Evolutionary conservation across 257 asterid species (phyloP).

Genomic region (Nicotiana otophora): DNA sequence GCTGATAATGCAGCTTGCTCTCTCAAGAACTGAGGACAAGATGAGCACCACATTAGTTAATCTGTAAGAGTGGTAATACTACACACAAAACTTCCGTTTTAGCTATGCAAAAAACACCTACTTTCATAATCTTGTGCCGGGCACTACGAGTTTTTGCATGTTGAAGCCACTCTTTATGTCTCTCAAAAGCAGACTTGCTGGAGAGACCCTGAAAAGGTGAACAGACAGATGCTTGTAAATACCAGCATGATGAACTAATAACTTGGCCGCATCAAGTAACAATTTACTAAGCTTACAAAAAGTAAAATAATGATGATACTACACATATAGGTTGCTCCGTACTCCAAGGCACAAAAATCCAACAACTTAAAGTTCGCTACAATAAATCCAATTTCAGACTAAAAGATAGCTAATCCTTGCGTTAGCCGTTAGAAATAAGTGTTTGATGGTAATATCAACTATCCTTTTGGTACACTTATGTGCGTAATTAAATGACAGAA

Average conservation of each 20-base stretch:
- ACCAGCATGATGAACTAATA: neutral
- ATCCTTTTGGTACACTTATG: neutral
- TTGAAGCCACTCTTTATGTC: constrained; percentile 90
- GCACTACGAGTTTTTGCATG: constrained; percentile 97
- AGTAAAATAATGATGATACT: neutral
- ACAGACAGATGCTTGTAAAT: neutral
- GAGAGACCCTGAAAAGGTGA: constrained; percentile 63
- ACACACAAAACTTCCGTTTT: neutral
- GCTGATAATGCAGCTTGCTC: constrained; percentile 89
- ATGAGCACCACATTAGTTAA: constrained; percentile 13
- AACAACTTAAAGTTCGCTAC: neutral
- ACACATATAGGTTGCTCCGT: neutral
- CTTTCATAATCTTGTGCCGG: constrained; percentile 92
- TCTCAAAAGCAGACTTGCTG: constrained; percentile 80
- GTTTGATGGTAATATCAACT: neutral
- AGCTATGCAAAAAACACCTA: constrained; percentile 27
- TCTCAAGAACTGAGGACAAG: constrained; percentile 63
- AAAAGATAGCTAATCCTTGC: neutral
- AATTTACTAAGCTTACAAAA: neutral
- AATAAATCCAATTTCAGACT: neutral
- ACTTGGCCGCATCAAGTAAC: neutral
- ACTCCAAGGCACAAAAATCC: neutral
- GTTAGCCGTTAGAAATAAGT: neutral
- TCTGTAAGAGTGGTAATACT: neutral
- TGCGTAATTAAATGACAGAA: neutral